Percentiles rank a stretch among this genome's conserved stretches.
Conservation (phyloP, 805 yeast genomes). For the Candida tammaniensis region DNA sequence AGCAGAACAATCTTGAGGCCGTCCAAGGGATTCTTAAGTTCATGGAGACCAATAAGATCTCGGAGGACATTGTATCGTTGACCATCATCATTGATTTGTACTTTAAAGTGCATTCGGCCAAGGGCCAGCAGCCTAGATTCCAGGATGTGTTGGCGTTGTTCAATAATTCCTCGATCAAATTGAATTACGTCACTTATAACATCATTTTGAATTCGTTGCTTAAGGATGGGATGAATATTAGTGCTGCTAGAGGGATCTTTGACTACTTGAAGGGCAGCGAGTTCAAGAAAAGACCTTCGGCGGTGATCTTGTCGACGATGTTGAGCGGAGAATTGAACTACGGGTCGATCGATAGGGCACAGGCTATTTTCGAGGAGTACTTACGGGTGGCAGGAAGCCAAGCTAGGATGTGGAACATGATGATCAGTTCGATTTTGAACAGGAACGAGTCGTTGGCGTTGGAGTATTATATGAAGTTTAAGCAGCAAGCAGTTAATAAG, state of each 20-base stretch:
- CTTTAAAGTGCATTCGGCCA: slow-evolving; percentile 44
- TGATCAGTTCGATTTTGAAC: slow-evolving; percentile 29
- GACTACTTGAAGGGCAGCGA: slow-evolving; percentile 18
- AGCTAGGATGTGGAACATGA: slow-evolving; percentile 40
- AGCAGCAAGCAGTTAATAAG: slow-evolving; percentile 17
- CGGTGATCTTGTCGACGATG: slow-evolving; percentile 43
- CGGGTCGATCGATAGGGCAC: slow-evolving; percentile 35
- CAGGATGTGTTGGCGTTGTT: slow-evolving; percentile 42
- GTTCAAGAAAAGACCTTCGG: slow-evolving; percentile 24
- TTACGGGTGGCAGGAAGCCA: slow-evolving; percentile 31
- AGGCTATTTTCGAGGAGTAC: slow-evolving; percentile 31
- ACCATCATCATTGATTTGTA: slow-evolving; percentile 55
- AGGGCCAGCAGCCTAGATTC: slow-evolving; percentile 42
- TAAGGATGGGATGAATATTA: slow-evolving; percentile 43
- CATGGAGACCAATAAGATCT: slow-evolving; percentile 40
- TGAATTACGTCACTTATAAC: slow-evolving; percentile 48
- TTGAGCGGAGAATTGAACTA: slow-evolving; percentile 44
- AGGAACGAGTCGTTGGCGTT: slow-evolving; percentile 39
- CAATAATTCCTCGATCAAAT: slow-evolving; percentile 19
- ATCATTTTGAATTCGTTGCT: slow-evolving; percentile 54
- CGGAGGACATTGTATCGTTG: slow-evolving; percentile 62
- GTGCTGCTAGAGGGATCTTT: slow-evolving; percentile 52
- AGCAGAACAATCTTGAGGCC: slow-evolving; percentile 43
- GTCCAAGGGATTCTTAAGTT: slow-evolving; percentile 44
- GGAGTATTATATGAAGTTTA: slow-evolving; percentile 36